Evolutionary conservation across 2,329 filamentous ascomycete genomes (phyloP).

Genomic region (Talaromyces piceae): DNA sequence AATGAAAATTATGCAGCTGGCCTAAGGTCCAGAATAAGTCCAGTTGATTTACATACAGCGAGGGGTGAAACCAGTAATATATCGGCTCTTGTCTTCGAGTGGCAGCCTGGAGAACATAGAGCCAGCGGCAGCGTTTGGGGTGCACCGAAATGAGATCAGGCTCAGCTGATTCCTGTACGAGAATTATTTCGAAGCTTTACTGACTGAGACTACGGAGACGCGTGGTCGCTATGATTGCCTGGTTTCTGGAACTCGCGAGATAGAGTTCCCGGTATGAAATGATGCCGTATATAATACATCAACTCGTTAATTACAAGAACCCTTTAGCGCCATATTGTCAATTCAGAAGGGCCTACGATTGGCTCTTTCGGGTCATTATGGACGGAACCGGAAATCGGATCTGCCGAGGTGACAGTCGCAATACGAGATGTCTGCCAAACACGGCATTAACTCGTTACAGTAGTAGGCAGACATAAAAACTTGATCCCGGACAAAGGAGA

Average conservation of each 20-base stretch:
- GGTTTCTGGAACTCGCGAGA: background rate
- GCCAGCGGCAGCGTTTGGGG: background rate
- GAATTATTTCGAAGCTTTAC: too few relatives aligned
- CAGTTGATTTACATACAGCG: background rate
- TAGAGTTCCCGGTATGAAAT: background rate
- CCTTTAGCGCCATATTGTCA: background rate
- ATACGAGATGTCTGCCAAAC: background rate
- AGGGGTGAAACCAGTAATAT: background rate
- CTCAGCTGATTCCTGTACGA: too few relatives aligned
- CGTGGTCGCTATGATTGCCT: background rate
- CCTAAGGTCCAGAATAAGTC: background rate
- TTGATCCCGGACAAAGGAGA: too few relatives aligned
- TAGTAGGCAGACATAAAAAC: too few relatives aligned
- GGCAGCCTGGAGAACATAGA: background rate
- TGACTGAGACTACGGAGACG: too few relatives aligned
- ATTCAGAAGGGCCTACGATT: background rate
- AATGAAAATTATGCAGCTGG: background rate
- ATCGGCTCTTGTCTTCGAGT: background rate
- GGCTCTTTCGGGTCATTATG: background rate
- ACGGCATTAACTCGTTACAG: too few relatives aligned
- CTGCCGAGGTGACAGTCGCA: background rate
- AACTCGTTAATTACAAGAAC: background rate
- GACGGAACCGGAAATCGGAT: background rate
- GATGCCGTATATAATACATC: background rate
- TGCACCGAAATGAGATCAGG: background rate